Conservation (phyloP, 1,139 yeast species). For the Suhomyces choctaworum region DNA sequence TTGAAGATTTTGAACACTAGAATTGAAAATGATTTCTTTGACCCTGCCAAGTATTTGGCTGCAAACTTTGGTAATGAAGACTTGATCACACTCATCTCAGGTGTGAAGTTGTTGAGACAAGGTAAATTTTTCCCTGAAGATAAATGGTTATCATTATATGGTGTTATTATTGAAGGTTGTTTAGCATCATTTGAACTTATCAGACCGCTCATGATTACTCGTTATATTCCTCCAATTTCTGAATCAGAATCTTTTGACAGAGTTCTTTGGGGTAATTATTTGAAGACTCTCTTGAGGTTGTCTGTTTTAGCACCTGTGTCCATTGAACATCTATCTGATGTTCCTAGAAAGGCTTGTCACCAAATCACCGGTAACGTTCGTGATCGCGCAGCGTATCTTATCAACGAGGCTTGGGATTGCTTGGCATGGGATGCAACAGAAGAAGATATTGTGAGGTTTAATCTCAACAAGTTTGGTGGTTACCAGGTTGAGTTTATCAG, state of each 20-base stretch:
- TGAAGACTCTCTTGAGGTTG: constrained; percentile 56
- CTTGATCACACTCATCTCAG: constrained; percentile 49
- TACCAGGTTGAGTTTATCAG: constrained; percentile 69
- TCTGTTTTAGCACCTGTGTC: constrained; percentile 60
- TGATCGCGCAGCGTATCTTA: constrained; percentile 54
- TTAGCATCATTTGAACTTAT: constrained; percentile 59
- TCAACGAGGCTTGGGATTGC: constrained; percentile 69
- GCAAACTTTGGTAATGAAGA: constrained; percentile 42
- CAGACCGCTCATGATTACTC: constrained; percentile 52
- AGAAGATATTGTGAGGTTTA: constrained; percentile 62
- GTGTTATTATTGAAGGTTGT: constrained; percentile 61
- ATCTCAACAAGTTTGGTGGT: constrained; percentile 65
- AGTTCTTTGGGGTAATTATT: constrained; percentile 64
- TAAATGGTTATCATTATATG: constrained; percentile 69
- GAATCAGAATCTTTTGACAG: constrained; percentile 52
- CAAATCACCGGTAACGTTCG: constrained; percentile 66
- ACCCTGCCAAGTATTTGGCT: constrained; percentile 34
- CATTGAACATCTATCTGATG: constrained; percentile 63
- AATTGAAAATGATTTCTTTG: constrained; percentile 35
- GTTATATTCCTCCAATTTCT: constrained; percentile 56
- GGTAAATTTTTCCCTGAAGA: constrained; percentile 64
- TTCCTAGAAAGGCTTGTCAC: constrained; percentile 72
- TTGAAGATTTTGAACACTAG: constrained; percentile 28
- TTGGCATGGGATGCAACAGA: constrained; percentile 68
- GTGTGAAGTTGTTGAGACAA: constrained; percentile 57